phyloP scores from a whole-genome alignment of 345 rosid genomes.

The Eucalyptus paniculata region DNA sequence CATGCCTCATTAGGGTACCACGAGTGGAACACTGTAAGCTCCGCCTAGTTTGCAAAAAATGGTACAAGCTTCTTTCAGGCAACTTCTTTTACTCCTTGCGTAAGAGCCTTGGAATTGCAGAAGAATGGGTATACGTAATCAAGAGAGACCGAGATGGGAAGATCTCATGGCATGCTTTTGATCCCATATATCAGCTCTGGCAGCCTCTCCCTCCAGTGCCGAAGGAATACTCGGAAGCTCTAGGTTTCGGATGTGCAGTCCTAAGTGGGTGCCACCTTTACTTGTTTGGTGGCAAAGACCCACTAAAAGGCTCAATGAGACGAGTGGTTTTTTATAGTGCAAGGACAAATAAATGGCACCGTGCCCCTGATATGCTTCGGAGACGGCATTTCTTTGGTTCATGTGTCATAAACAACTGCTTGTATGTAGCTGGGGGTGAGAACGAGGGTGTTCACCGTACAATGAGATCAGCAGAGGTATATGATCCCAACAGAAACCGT shows the following conservation, averaged over 20 bases:
- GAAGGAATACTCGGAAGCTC: slow-evolving; percentile 61
- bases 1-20: slow-evolving; percentile 70
- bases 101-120: slow-evolving; percentile 53
- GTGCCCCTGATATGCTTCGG: slow-evolving; percentile 77
- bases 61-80: slow-evolving; percentile 57
- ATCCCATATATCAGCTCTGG: slow-evolving; percentile 67
- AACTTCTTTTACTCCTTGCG: slow-evolving; percentile 62
- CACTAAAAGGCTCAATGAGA: slow-evolving; percentile 62
- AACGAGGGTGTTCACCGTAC: slow-evolving; percentile 57
- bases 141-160: slow-evolving; percentile 67
- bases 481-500: slow-evolving; percentile 72
- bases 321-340: slow-evolving; percentile 63
- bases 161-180: slow-evolving; percentile 79
- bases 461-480: slow-evolving; percentile 60
- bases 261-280: slow-evolving; percentile 73
- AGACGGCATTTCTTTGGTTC: slow-evolving; percentile 67
- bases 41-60: slow-evolving; percentile 65
- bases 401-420: slow-evolving; percentile 69
- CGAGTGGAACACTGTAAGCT: slow-evolving; percentile 57
- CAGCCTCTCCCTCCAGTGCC: slow-evolving; percentile 73
- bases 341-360: slow-evolving; percentile 70
- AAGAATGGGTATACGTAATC: slow-evolving; percentile 67
- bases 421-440: slow-evolving; percentile 76
- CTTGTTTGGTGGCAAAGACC: slow-evolving; percentile 76
- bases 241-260: slow-evolving; percentile 73